Conservation (phyloP, 2,329 filamentous ascomycete species). For the Madurella fahalii region DNA sequence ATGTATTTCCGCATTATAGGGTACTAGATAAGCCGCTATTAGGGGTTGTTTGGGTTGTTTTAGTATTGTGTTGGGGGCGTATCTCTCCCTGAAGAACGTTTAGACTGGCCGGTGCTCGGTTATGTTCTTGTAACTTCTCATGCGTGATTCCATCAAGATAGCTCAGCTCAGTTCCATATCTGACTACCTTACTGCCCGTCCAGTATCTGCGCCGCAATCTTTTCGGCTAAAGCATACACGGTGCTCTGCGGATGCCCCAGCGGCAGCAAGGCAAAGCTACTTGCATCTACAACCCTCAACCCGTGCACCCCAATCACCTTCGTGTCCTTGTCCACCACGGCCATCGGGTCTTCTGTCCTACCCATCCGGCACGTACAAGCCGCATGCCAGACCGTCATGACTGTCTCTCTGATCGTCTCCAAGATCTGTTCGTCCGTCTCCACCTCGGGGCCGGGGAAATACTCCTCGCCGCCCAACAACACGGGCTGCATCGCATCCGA, state of each 20-base stretch:
- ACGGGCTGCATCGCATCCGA: no score
- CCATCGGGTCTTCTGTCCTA: constrained; percentile 20
- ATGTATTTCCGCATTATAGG: no score
- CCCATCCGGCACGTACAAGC: constrained; percentile 33
- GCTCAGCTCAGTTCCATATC: no score
- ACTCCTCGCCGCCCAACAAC: no score
- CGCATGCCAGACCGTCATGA: not conserved
- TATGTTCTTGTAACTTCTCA: no score
- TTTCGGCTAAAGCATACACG: constrained; percentile 28
- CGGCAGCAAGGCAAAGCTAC: constrained; percentile 14
- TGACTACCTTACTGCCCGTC: not conserved
- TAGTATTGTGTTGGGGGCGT: no score
- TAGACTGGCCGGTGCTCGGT: no score
- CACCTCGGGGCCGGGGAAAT: no score
- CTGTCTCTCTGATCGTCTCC: constrained; percentile 25
- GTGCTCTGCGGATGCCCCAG: constrained; percentile 23
- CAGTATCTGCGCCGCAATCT: constrained; percentile 22
- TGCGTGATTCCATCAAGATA: no score
- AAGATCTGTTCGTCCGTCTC: constrained; percentile 42
- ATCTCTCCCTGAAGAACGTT: no score
- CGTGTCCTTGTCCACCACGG: constrained; percentile 23
- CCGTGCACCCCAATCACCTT: constrained; percentile 24
- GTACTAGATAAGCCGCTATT: no score
- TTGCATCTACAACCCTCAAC: constrained; percentile 25
- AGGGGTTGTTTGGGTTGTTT: no score